phyloP scores from a whole-genome alignment of 2,329 filamentous ascomycete genomes.

The Claviceps citrina region DNA sequence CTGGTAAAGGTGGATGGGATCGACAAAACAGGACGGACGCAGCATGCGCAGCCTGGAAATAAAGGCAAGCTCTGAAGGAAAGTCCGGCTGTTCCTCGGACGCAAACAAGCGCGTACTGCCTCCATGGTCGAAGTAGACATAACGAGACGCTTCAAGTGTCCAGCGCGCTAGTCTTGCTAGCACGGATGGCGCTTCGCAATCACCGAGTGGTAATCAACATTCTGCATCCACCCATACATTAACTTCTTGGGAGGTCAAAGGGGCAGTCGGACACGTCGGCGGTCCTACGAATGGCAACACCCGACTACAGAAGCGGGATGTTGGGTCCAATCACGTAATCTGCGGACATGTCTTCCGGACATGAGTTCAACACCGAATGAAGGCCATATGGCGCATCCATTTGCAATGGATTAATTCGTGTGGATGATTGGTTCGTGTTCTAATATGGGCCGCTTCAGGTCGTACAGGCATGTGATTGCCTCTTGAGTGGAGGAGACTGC shows the following conservation, averaged over 20 bases:
- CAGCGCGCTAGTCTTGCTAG: not conserved
- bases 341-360: not conserved
- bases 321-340: not conserved
- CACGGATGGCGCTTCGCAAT: not conserved
- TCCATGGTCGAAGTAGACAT: not conserved
- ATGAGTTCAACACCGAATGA: not conserved
- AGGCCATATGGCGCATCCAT: not conserved
- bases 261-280: not conserved
- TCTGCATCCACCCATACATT: not conserved
- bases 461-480: not conserved
- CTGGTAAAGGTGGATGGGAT: slow-evolving; percentile 47
- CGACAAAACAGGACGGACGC: not conserved
- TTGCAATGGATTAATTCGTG: not conserved
- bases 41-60: not conserved
- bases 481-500: not conserved
- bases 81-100: not conserved
- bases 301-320: not conserved
- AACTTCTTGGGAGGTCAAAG: not conserved
- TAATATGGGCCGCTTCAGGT: no score
- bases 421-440: not conserved
- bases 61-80: no score
- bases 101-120: not conserved
- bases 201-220: not conserved
- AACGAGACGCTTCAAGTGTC: not conserved
- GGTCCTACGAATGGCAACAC: not conserved